Conservation (phyloP, 225 moss, liverwort and hornwort species). For the Thuidium tamariscinum region DNA sequence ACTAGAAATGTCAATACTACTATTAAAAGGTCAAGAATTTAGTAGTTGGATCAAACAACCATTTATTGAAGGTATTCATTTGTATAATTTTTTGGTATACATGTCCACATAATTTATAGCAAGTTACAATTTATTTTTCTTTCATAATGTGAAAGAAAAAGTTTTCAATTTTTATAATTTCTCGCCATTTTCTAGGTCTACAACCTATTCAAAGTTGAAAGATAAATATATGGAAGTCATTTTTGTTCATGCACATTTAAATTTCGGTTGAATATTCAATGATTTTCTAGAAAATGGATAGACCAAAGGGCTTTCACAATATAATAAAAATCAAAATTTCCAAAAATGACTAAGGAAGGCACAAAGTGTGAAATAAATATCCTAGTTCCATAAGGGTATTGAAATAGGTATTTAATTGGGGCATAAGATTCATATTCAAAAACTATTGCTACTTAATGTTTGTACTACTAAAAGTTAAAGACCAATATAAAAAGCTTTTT, state of each 20-base stretch:
- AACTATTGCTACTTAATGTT: neutral
- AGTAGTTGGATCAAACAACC: too few relatives aligned
- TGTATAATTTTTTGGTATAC: rapidly evolving
- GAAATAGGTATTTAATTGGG: too few relatives aligned
- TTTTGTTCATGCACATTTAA: neutral
- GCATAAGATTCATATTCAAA: neutral
- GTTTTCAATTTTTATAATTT: too few relatives aligned
- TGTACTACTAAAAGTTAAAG: neutral
- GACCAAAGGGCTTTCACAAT: neutral
- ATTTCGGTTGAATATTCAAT: neutral
- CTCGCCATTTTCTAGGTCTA: rapidly evolving
- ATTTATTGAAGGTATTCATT: too few relatives aligned
- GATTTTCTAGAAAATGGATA: neutral
- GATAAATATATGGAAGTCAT: neutral
- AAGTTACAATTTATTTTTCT: too few relatives aligned
- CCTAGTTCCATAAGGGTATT: neutral
- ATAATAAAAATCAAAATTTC: too few relatives aligned
- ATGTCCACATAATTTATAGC: too few relatives aligned
- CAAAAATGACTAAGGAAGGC: rapidly evolving
- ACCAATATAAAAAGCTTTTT: too few relatives aligned
- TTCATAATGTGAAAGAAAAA: too few relatives aligned
- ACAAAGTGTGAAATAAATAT: neutral
- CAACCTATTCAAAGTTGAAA: neutral
- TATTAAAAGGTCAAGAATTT: too few relatives aligned
- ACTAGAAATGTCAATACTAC: too few relatives aligned